Base-by-base conservation (phyloP, 2,329 filamentous ascomycete species). In the Cryphonectria parasitica region DNA sequence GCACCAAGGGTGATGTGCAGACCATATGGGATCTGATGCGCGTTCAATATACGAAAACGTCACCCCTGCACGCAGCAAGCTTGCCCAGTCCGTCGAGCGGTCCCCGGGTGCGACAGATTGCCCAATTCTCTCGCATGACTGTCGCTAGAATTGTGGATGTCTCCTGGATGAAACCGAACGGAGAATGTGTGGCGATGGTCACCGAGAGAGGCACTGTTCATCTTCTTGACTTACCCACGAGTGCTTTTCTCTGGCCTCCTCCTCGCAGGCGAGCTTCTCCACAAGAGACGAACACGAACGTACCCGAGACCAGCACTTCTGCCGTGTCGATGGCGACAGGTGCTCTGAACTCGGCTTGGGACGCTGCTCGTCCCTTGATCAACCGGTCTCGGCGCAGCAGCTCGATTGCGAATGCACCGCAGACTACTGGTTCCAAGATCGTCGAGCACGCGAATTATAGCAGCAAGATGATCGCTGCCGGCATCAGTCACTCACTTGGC, bases 201-300 rank as follows among this genome's bases (percentile, higher is more conserved):
- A 98, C 96, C 0, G 94, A 97, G 77, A 92, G 95, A 75, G 94
- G 95, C n/a, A 99, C 96, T 11, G 90, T 98, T 15, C 96, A 99
- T 81, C 88, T 98, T 60, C 91, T 97, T 74, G 93, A 97, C 74
- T 88, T 98, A 80, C 94, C 94, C 11, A 86, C 89, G 62, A 92
- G 89, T 73, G 93, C 93, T 5, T 95, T 95, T 75, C 90, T 92
- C 74, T 97, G 95, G 95, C 95, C 95, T 56, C 93, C 94, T 34
- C 90, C 89, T 58, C 86, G 88, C 54, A 84, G 86, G 67, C 83
- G 85, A 71, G 80, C 79, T 72, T 82, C 80, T 66, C 76, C 77
- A 52, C 82, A 80, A 71, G 84, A 88, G 52, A 80, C 80, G 25
- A 80, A 82, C 17, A 81, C 83, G 19, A 83, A 87, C 15, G 77